phyloP scores from a whole-genome alignment of 371 early-diverging fungal species.

The Sporodiniella umbellata region DNA sequence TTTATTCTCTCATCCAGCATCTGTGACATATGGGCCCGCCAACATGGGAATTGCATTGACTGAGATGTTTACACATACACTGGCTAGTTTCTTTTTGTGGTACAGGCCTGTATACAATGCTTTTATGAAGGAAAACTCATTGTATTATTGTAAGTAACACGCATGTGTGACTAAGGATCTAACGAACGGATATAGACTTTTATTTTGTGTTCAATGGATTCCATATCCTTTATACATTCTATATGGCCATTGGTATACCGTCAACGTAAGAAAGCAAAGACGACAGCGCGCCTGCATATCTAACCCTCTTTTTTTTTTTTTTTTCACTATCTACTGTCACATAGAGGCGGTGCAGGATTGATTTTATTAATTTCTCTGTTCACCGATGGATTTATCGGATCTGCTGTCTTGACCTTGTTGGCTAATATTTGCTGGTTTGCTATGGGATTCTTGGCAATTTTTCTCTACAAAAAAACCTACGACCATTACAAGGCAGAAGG shows the following conservation, averaged over 20 bases:
- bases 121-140: conserved; percentile 82
- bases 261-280: conserved; percentile 59
- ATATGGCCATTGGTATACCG: conserved; percentile 87
- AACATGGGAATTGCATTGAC: conserved; percentile 78
- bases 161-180: not conserved
- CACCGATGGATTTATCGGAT: conserved; percentile 63
- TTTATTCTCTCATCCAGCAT: conserved; percentile 62
- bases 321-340: no score
- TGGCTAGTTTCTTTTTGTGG: conserved; percentile 83
- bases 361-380: conserved; percentile 74
- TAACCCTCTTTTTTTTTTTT: no score
- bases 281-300: no score
- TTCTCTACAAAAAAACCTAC: conserved; percentile 65
- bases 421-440: conserved; percentile 69
- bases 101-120: conserved; percentile 89
- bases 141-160: conserved; percentile 72
- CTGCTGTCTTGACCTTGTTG: conserved; percentile 67
- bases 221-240: conserved; percentile 75
- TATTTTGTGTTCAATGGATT: conserved; percentile 86
- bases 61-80: conserved; percentile 74
- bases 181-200: conserved; percentile 45
- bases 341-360: conserved; percentile 79
- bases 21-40: conserved; percentile 65
- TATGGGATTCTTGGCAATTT: conserved; percentile 53
- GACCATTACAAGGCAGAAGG: conserved; percentile 75